Evolutionary conservation across 1,284 basidiomycete genomes (phyloP), one percentile per base, ranked within the genome.

Genomic region (Baeospora myosura): DNA sequence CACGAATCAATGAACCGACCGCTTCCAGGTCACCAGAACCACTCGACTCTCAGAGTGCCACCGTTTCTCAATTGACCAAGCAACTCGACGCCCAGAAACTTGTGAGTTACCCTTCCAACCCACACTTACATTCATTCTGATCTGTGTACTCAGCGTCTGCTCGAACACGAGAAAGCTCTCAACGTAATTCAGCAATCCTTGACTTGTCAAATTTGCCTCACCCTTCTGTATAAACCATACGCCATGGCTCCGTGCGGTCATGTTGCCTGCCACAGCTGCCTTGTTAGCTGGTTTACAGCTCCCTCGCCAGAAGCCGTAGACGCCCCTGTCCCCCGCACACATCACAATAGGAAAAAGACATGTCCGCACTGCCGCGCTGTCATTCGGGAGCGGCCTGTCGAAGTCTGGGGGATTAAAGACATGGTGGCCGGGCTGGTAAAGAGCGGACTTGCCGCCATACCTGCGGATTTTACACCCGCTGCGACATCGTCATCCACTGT

Each of bases 211-310:
- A 78, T 88, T 43, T 88, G 85, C 53, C 64, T 86, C 23, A 82
- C 85, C 50, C 62, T 81, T 17, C 67, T 88, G 58, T 66, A 81
- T 54, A 74, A 74, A 48, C 83, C 84, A 0, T 86, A 76, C 50
- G 74, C 80, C 0, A 70, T 88, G 12, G 67, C 77, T 0, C 81
- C 85, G 0, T 88, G 84, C 46, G 84, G 86, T 4, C 85, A 88
- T 50, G 64, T 83, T 31, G 73, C 77, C 3, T 88, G 84, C 53
- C 71, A 85, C 46, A 54, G 58, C 21, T 88, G 84, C 53, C 75
- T 88, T 10, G 67, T 83, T n/a, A 65, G 65, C 22, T 88, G 85
- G 84, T 88, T 88, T 56, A 78, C 71, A 5, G 67, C 71, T 11
- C 61, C 66, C 7, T n/a, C n/a, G n/a, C n/a, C n/a, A n/a, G n/a